These are phyloP conservation scores for Aspergillus piperis DNA, from an alignment of 2,329 filamentous ascomycete species.

Conservation along the genomic window DNA sequence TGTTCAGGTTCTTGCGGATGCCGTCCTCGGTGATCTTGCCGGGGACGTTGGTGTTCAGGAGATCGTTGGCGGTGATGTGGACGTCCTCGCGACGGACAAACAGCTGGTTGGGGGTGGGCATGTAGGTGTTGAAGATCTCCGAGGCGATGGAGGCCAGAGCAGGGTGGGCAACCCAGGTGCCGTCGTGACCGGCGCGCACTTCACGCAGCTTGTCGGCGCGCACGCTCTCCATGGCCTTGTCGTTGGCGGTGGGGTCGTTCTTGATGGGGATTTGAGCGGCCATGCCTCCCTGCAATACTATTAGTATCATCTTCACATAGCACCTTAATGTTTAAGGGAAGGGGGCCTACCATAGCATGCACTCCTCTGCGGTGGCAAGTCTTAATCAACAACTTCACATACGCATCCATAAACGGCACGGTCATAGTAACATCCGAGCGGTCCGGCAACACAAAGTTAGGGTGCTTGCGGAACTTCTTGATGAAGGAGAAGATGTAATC, in stretches of 20 bases:
- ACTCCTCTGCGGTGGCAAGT: constrained; percentile 95
- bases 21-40: constrained; percentile 89
- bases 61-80: constrained; percentile 78
- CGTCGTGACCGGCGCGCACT: constrained; percentile 91
- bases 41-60: constrained; percentile 97
- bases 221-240: constrained; percentile 89
- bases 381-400: constrained; percentile 96
- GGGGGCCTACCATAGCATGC: constrained; percentile 75
- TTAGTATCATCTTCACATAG: neutral
- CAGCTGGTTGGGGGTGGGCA: constrained; percentile 97
- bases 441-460: constrained; percentile 90
- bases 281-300: constrained; percentile 69
- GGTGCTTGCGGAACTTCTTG: constrained; percentile 97
- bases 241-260: constrained; percentile 86
- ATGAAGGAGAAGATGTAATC: constrained; percentile 99
- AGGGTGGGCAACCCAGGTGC: constrained; percentile 96
- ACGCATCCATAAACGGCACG: constrained; percentile 96
- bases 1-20: constrained; percentile 96
- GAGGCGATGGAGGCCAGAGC: constrained; percentile 83
- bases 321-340: too few species aligned
- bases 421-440: constrained; percentile 94
- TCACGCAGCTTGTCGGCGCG: constrained; percentile 95
- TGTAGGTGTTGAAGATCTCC: constrained; percentile 96
- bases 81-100: constrained; percentile 90
- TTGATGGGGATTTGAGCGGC: constrained; percentile 99